Base-by-base conservation (phyloP, 805 yeast genomes). In the Torulaspora delbrueckii region DNA sequence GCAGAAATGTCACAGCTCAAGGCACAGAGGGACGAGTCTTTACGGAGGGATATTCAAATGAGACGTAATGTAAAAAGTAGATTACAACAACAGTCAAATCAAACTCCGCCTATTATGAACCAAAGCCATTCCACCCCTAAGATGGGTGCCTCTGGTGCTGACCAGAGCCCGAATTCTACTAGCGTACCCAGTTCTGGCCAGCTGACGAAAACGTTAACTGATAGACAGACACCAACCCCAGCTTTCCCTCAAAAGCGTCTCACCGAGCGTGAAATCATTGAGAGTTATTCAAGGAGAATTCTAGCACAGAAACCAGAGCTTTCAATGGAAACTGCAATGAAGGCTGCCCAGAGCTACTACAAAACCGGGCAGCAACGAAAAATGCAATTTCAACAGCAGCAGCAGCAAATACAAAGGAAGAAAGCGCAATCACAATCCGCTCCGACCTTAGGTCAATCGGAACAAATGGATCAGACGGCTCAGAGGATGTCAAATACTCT, bases 1-100 rank as follows among this genome's bases (percentile, higher is more conserved):
- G 80, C 84, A 9, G 96, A 90, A 58, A 75, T 91, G 59, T 79
- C 96, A 0, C 78, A 78, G 50, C 68, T 93, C 69, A 91, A 91
- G 64, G 79, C 72, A 53, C 96, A 91, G 53, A 74, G 96, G 47
- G 98, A 91, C 58, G 83, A 82, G 62, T 83, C 93, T 0, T 75
- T 85, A 14, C 88, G 89, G 52, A 95, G 87, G 53, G 85, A 65
- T 36, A 55, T 65, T 14, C 66, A 61, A 39, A 47, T 62, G 48
- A 58, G 66, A 45, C 55, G 66, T 26, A 59, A 52, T 22, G 66
- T 58, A 4, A 65, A 63, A 40, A 63, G 57, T 32, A 51, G 63
- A 37, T 36, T 60, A 12, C 65, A 60, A 42, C 66, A 60, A 37
- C 54, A 51, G 19, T 54, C 53, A 4, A 53, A 49, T 28, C 62